phyloP scores from a whole-genome alignment of 257 asterid genomes.

The Ehretia macrophylla region DNA sequence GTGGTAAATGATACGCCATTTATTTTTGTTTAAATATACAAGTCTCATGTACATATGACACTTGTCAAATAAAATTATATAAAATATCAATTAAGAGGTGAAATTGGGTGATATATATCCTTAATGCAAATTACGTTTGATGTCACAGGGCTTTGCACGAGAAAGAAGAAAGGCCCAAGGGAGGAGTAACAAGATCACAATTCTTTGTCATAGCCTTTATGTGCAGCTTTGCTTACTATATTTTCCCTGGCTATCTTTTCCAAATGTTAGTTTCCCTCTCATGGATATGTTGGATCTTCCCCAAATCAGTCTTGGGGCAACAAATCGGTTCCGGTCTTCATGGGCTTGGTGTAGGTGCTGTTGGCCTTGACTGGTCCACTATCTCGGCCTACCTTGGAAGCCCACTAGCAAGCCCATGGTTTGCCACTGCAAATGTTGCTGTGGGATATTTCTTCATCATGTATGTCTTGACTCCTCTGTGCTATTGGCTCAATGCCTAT shows the following conservation, averaged over 20 bases:
- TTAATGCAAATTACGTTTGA: not conserved
- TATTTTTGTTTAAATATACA: no score
- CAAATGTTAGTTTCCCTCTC: slow-evolving; percentile 81
- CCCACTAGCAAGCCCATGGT: slow-evolving; percentile 99
- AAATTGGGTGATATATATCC: no score
- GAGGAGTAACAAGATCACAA: slow-evolving; percentile 67
- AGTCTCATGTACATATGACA: no score
- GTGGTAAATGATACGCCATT: no score
- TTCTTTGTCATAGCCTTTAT: slow-evolving; percentile 81
- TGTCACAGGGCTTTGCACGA: slow-evolving; percentile 84
- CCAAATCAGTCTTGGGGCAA: slow-evolving; percentile 68
- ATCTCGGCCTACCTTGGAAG: slow-evolving; percentile 91
- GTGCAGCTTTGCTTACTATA: slow-evolving; percentile 87
- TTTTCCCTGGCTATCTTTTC: slow-evolving; percentile 84
- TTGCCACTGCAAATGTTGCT: slow-evolving; percentile 89
- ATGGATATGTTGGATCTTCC: slow-evolving; percentile 89
- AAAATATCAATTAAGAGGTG: no score
- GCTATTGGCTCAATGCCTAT: slow-evolving; percentile 68
- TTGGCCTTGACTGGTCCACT: slow-evolving; percentile 96
- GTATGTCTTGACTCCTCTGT: slow-evolving; percentile 61
- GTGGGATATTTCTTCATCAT: slow-evolving; percentile 68
- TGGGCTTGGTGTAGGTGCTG: slow-evolving; percentile 85
- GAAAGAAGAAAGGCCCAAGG: slow-evolving; percentile 66
- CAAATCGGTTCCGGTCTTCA: slow-evolving; percentile 95
- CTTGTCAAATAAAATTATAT: no score